Percentiles rank a stretch among this genome's conserved stretches.
Conservation (phyloP, 257 asterid genomes). For the Solanum chaucha region DNA sequence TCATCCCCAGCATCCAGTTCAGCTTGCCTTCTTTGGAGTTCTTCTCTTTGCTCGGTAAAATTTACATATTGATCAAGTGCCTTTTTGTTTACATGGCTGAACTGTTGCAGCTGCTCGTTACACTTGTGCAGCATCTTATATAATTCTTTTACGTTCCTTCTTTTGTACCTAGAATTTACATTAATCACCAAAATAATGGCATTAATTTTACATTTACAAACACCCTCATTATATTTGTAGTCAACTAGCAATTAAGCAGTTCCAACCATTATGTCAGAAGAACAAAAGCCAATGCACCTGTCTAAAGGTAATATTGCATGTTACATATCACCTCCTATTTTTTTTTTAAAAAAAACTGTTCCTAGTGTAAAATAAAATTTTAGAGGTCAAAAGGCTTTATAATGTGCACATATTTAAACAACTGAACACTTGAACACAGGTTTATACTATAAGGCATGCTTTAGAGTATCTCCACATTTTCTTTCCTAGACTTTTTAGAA, state of each 20-base stretch:
- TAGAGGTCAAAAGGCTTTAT: background rate
- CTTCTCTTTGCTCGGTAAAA: conserved; percentile 94
- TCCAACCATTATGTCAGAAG: background rate
- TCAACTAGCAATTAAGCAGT: background rate
- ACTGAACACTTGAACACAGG: background rate
- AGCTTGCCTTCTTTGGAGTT: conserved; percentile 89
- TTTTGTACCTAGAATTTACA: conserved; percentile 50
- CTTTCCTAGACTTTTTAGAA: background rate
- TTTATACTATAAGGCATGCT: background rate
- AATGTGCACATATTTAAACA: background rate
- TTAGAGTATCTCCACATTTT: background rate
- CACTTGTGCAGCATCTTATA: conserved; percentile 86
- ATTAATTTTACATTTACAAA: background rate
- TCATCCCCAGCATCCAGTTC: conserved; percentile 96
- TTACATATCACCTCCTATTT: background rate
- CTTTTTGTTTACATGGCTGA: conserved; percentile 97
- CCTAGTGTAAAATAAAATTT: background rate
- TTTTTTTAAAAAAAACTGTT: background rate
- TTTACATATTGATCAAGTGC: conserved; percentile 97
- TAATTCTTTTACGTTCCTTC: conserved; percentile 67
- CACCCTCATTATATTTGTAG: background rate
- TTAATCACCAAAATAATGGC: background rate
- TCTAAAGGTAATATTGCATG: background rate
- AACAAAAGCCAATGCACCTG: background rate
- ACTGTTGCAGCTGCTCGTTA: conserved; percentile 81